Base-by-base conservation (phyloP, 345 rosid species). In the Psidium guajava region DNA sequence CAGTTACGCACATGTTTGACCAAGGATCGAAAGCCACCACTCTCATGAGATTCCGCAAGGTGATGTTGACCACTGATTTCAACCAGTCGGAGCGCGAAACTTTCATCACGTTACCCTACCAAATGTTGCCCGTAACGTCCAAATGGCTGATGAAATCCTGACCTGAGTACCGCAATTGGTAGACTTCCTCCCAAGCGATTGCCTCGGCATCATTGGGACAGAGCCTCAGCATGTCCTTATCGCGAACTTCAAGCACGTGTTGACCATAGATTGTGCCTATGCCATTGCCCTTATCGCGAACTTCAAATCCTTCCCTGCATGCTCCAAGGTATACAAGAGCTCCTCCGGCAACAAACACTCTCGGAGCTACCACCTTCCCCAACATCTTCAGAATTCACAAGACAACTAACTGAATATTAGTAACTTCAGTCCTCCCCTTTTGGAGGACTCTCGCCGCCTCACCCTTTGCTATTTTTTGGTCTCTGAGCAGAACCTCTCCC, bases 221-320 rank as follows among this genome's bases (percentile, higher is more conserved):
- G 44, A 77, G 77, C 56, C 82, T 84, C 81, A 5, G 4, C 64
- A 89, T 82, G 81, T 86, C 82, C 32, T 83, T n/a, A n/a, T n/a
- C n/a, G n/a, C n/a, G n/a, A n/a, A n/a, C 50, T 87, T 77, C n/a
- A 90, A 87, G 85, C 93, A 90, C 89, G 77, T 85, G 89, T 36
- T 86, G 90, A 59, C 82, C 89, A 44, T 87, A 90, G 25, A 87
- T 86, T 53, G 21, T 85, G 21, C 87, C 32, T 0, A 83, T 15
- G 28, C n/a, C 56, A 18, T 84, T 81, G 59, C 91, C 92, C 4
- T 50, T n/a, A n/a, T n/a, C n/a, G n/a, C n/a, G n/a, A n/a, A n/a
- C n/a, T n/a, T n/a, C n/a, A n/a, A n/a, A n/a, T n/a, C n/a, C n/a
- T n/a, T n/a, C n/a, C n/a, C n/a, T n/a, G n/a, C n/a, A n/a, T n/a